Evolutionary conservation across 164 flowering plant species (phyloP), one percentile per base, ranked within the genome.

Genomic region (Liriodendron chinense): DNA sequence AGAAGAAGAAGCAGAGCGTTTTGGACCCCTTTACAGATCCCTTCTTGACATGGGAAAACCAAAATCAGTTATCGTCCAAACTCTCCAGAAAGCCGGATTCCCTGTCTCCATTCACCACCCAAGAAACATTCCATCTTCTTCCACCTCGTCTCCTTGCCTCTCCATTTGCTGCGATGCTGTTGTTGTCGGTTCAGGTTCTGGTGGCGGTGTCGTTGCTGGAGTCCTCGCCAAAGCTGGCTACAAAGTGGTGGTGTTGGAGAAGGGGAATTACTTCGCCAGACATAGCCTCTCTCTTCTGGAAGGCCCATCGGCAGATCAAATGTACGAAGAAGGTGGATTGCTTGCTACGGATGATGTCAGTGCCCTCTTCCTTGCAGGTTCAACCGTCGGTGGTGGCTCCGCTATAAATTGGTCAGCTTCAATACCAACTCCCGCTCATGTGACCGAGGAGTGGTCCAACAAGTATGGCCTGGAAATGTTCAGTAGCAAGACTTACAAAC

Each of bases 361-460:
- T 2, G 83, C 81, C 1, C 24, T 84, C 0, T 13, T 92, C 1
- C 90, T 92, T 2, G 93, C 97, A 0, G 97, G 94, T 8, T 90
- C 97, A 0, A 89, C 97, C 0, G 97, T 94, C 1, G 98, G 97
- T 14, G 97, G 98, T 9, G 98, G 97, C 53, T 89, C 97, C 3
- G 76, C 94, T 13, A 75, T 94, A 43, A 94, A 94, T 72, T 94
- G 98, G 98, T 87, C 94, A 0, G 96, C 96, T 59, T 88, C 94
- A 0, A 84, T 94, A 2, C 68, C 76, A 18, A 92, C 98, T 5
- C 97, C 98, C 0, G 63, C 79, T 0, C 91, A 87, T 68, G 94
- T 92, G 0, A 69, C 73, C 0, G 76, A 80, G 0, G 96, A 94
- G 63, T 94, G 97, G 98, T 77, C 75, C 34, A 79, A 79, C 21